A percentile compares a stretch with the other conserved stretches of the same genome.
phyloP scores from a whole-genome alignment of 345 rosid species.

The Linum tenue region DNA sequence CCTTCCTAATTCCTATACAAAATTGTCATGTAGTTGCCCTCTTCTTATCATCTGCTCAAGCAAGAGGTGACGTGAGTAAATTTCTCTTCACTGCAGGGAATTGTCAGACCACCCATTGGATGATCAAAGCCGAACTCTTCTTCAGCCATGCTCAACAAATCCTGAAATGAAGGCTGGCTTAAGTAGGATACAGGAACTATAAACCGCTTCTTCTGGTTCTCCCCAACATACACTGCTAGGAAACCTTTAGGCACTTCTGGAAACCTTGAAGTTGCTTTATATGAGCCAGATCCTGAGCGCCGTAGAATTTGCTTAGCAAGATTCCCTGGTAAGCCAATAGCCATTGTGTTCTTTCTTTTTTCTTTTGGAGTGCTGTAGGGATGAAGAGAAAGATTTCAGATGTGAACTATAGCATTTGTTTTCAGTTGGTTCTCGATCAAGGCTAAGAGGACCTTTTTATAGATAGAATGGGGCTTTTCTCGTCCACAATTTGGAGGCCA shows the following conservation, averaged over 20 bases:
- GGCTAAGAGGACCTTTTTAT: not conserved
- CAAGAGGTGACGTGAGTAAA: not conserved
- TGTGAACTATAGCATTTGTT: not conserved
- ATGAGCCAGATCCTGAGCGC: not conserved
- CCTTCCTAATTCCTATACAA: no score
- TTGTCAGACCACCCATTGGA: not conserved
- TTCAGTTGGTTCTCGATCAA: not conserved
- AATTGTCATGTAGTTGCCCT: no score
- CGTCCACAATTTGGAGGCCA: no score
- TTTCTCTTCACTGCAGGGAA: not conserved
- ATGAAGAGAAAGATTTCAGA: not conserved
- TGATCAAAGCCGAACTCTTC: constrained; percentile 3
- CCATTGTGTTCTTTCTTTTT: not conserved
- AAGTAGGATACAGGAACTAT: constrained; percentile 3
- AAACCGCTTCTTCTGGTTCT: constrained; percentile 1
- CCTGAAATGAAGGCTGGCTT: constrained; percentile 2
- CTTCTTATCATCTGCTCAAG: not conserved
- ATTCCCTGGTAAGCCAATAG: not conserved
- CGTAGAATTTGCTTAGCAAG: constrained; percentile 4
- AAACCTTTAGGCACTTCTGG: not conserved
- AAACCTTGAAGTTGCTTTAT: not conserved
- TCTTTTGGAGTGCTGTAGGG: not conserved
- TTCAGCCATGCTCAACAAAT: not conserved
- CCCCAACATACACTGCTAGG: constrained; percentile 3
- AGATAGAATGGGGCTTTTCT: not conserved